Evolutionary conservation across 2,329 filamentous ascomycete species (phyloP), one percentile per base, ranked within the genome.

Genomic region (Fonsecaea monophora): DNA sequence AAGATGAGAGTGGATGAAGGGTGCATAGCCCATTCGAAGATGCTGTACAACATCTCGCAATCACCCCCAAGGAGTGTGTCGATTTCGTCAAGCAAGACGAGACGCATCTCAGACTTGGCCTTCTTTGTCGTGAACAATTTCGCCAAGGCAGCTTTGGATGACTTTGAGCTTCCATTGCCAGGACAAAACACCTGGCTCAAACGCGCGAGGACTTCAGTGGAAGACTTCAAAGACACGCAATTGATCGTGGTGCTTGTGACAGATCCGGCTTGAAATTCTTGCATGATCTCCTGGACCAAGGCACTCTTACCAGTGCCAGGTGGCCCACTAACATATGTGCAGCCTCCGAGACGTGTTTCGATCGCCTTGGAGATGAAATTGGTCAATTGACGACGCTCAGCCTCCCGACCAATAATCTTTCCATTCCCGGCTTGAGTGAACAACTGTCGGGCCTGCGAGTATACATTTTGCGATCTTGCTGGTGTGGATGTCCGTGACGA

Each of bases 231-330:
- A 79, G 94, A 97, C 89, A 97, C 97, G 80, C 95, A 99, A 77
- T 99, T 99, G 83, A 99, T 86, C 75, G 94, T 94, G 2, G 89
- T 89, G 61, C 89, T 88, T 73, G 87, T 88, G 61, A 95, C 82
- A 3, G 78, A 78, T 12, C 78, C 74, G 15, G 84, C 80, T 38
- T 82, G 80, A 57, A 90, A 79, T 53, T 87, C 83, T 56, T 87
- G 82, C 56, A 90, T 90, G 59, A 96, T 87, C 76, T 96, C 90
- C 69, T 89, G 89, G 68, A 98, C 88, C 83, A 98, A 90, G 35
- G 95, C 95, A 77, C 94, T 98, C 82, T 99, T 99, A 62, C 95
- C 95, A 0, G 95, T 99, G 10, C 95, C 95, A 1, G 95, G 95
- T 3, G 95, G 95, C 0, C 95, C 95, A 73, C 94, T 97, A 72